Evolutionary conservation across 202 grass and related monocot species (phyloP).

Genomic region (Schoenoplectus tabernaemontani): DNA sequence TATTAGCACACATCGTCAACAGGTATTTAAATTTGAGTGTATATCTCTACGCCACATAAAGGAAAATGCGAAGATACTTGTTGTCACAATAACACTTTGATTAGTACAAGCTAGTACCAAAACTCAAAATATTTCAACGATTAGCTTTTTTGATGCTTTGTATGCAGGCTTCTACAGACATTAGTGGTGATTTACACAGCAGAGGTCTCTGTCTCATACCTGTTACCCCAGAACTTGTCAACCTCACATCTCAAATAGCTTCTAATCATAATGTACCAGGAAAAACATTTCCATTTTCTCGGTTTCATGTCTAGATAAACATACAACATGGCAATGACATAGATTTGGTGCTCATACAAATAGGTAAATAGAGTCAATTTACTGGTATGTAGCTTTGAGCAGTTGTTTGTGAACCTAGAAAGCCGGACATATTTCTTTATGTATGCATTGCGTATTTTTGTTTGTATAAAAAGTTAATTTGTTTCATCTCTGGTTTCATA

Average conservation of each 20-base stretch:
- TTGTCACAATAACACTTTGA: not conserved
- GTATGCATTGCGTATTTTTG: not conserved
- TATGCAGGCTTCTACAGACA: conserved; percentile 17
- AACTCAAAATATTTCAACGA: not conserved
- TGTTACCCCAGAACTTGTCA: conserved; percentile 33
- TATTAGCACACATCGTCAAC: conserved; percentile 11
- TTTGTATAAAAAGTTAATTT: conserved; percentile 2
- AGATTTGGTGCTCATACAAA: not conserved
- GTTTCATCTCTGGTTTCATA: not conserved
- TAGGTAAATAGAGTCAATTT: conserved; percentile 1
- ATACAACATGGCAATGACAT: not conserved
- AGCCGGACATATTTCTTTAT: not conserved
- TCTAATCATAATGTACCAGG: conserved; percentile 1
- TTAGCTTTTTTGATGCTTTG: not conserved
- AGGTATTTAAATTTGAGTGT: conserved; percentile 26
- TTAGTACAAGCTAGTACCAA: not conserved
- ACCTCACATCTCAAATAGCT: conserved; percentile 28
- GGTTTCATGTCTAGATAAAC: not conserved
- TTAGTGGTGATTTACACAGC: conserved; percentile 28
- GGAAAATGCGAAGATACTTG: not conserved
- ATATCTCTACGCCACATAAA: not conserved
- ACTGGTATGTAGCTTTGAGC: conserved; percentile 3
- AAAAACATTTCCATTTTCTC: not conserved
- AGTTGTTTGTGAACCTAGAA: not conserved
- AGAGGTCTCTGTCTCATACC: conserved; percentile 60